Evolutionary conservation across 352 stramenopile genomes (phyloP).

Genomic region (Phytophthora sojae): DNA sequence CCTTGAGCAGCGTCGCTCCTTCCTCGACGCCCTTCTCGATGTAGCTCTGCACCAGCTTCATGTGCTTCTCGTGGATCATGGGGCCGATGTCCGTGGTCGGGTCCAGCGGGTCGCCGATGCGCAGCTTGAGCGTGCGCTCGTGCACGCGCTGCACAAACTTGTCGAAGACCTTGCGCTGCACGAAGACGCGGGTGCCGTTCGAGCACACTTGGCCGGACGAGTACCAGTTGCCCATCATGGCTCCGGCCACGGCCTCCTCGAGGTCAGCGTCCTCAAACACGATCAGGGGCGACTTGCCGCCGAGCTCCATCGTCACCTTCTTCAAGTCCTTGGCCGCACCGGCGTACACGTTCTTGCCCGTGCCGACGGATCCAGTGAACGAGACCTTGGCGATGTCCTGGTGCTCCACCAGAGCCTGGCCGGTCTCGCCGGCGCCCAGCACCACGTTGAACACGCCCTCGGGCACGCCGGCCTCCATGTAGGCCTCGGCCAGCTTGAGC

Average conservation of each 20-base stretch:
- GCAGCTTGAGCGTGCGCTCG: constrained; percentile 74
- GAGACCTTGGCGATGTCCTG: constrained; percentile 75
- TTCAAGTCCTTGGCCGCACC: constrained; percentile 80
- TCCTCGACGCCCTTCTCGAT: constrained; percentile 65
- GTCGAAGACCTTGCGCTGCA: constrained; percentile 86
- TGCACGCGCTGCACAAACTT: constrained; percentile 86
- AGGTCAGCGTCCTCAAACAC: constrained; percentile 89
- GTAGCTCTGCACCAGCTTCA: constrained; percentile 78
- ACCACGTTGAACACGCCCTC: constrained; percentile 86
- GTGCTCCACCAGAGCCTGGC: constrained; percentile 64
- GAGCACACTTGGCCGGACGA: constrained; percentile 92
- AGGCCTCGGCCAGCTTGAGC: constrained; percentile 71
- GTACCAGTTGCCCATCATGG: constrained; percentile 91
- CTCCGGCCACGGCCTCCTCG: constrained; percentile 76
- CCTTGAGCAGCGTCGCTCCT: constrained; percentile 66
- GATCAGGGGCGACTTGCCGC: constrained; percentile 90
- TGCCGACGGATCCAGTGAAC: constrained; percentile 87
- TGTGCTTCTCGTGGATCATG: constrained; percentile 87
- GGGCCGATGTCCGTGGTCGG: constrained; percentile 83
- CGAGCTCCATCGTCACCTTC: constrained; percentile 91
- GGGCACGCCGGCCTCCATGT: constrained; percentile 73
- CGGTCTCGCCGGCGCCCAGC: constrained; percentile 66
- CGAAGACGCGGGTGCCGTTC: constrained; percentile 91
- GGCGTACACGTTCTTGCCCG: constrained; percentile 75
- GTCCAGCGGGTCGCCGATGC: constrained; percentile 88